These are phyloP conservation scores for Bacidia rubella DNA, from an alignment of 495 filamentous ascomycete species.

Conservation along the genomic window DNA sequence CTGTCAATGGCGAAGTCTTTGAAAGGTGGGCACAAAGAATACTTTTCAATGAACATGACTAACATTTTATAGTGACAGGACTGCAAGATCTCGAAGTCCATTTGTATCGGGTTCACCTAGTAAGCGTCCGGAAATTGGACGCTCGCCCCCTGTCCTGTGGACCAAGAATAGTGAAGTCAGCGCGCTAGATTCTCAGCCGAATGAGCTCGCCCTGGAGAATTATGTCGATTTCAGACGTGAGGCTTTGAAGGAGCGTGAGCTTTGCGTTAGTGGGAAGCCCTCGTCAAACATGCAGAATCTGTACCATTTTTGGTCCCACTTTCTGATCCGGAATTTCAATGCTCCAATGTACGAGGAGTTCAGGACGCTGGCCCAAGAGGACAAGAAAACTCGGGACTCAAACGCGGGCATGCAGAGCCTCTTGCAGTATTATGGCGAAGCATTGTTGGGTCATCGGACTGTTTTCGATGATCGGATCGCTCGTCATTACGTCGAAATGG, in stretches of 20 bases:
- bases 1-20: constrained; percentile 16
- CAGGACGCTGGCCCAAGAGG: constrained; percentile 53
- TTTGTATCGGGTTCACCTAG: constrained; percentile 11
- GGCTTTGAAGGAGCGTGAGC: constrained; percentile 43
- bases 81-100: constrained; percentile 16
- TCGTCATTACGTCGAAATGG: constrained; percentile 39
- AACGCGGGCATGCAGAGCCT: constrained; percentile 40
- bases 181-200: constrained; percentile 24
- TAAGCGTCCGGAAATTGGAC: constrained; percentile 7
- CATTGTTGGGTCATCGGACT: constrained; percentile 33
- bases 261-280: constrained; percentile 33
- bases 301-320: constrained; percentile 70
- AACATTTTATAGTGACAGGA: constrained; percentile 5
- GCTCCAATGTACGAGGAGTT: constrained; percentile 70
- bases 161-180: constrained; percentile 33
- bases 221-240: constrained; percentile 42
- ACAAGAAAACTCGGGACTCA: constrained; percentile 36
- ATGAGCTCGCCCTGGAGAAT: constrained; percentile 35
- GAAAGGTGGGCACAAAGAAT: constrained; percentile 21
- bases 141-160: constrained; percentile 27
- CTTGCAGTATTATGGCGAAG: constrained; percentile 44
- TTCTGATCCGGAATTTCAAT: constrained; percentile 65
- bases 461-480: constrained; percentile 37
- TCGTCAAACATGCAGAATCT: constrained; percentile 49
- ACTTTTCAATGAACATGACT: not conserved